A percentile compares a stretch with the other conserved stretches of the same genome.
Evolutionary conservation across 2,329 filamentous ascomycete species (phyloP).

Genomic region (Penicillium paneum): DNA sequence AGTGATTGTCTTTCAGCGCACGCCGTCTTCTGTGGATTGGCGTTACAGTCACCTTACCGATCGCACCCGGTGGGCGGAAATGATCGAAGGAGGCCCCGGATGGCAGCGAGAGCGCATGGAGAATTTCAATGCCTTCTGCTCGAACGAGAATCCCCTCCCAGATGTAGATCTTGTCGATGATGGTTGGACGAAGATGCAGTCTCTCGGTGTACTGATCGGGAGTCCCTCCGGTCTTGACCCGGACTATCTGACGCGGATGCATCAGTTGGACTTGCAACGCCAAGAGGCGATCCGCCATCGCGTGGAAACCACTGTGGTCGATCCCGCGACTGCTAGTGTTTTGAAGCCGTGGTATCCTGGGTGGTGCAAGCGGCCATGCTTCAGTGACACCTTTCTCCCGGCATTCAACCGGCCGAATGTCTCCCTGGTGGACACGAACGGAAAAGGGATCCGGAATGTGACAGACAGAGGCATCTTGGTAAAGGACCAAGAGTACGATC

Average conservation of each 20-base stretch:
- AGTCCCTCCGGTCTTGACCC: slow-evolving; percentile 16
- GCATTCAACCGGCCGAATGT: slow-evolving; percentile 60
- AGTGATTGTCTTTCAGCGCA: slow-evolving; percentile 47
- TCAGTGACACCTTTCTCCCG: slow-evolving; percentile 55
- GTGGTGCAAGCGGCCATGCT: slow-evolving; percentile 63
- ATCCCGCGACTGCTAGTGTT: slow-evolving; percentile 50
- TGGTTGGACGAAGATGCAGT: slow-evolving; percentile 25
- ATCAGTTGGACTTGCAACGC: slow-evolving; percentile 41
- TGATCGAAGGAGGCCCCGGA: neutral
- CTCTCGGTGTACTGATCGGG: slow-evolving; percentile 12
- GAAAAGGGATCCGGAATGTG: slow-evolving; percentile 49
- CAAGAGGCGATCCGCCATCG: slow-evolving; percentile 48
- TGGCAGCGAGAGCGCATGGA: slow-evolving; percentile 30
- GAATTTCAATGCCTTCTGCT: slow-evolving; percentile 28
- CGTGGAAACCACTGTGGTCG: slow-evolving; percentile 52
- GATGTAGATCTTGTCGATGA: slow-evolving; percentile 26
- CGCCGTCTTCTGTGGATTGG: slow-evolving; percentile 35
- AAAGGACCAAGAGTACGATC: slow-evolving; percentile 41
- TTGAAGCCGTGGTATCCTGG: slow-evolving; percentile 60
- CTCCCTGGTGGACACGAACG: slow-evolving; percentile 58
- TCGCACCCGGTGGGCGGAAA: neutral
- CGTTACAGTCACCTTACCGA: slow-evolving; percentile 30
- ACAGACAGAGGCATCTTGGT: slow-evolving; percentile 50
- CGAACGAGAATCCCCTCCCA: slow-evolving; percentile 9
- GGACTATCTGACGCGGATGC: slow-evolving; percentile 25